Evolutionary conservation across 1,284 basidiomycete species (phyloP).

Genomic region (Cryptococcus sp.): DNA sequence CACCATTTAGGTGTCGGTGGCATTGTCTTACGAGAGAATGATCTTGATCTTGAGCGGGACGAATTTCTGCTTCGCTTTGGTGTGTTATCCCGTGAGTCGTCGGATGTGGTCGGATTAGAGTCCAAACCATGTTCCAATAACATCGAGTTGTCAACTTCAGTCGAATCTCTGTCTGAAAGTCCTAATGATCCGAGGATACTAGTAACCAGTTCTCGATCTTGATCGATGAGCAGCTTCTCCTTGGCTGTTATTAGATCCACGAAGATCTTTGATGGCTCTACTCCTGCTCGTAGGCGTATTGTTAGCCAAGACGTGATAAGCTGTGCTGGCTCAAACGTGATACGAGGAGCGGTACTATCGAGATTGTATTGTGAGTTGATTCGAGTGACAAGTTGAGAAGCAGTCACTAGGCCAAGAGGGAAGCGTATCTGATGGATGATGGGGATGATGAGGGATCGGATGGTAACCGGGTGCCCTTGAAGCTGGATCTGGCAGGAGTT

Average conservation of each 20-base stretch:
- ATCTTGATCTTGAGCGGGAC: too few species aligned
- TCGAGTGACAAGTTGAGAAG: constrained; percentile 20
- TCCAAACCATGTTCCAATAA: too few species aligned
- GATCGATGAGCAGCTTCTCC: constrained; percentile 5
- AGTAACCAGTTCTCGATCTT: neutral
- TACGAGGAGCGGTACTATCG: neutral
- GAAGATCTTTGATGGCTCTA: constrained; percentile 11
- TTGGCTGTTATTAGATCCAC: constrained; percentile 7
- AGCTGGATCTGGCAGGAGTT: constrained; percentile 18
- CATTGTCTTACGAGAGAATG: neutral
- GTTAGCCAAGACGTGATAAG: constrained; percentile 20
- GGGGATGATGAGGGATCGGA: constrained; percentile 16
- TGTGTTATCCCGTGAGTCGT: too few species aligned
- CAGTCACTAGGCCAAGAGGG: constrained; percentile 28
- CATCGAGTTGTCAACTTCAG: too few species aligned
- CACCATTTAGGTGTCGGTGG: constrained; percentile 18
- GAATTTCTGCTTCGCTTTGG: too few species aligned
- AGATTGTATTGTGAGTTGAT: constrained; percentile 12
- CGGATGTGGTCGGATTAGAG: too few species aligned
- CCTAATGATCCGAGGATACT: neutral
- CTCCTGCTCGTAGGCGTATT: constrained; percentile 18
- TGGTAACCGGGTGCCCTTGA: constrained; percentile 13
- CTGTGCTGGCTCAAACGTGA: constrained; percentile 1
- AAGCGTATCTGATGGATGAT: constrained; percentile 25
- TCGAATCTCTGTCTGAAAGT: neutral